A percentile compares a stretch with the other conserved stretches of the same genome.
Conservation (phyloP, 1,139 yeast genomes). For the Sugiyamaella castrensis region DNA sequence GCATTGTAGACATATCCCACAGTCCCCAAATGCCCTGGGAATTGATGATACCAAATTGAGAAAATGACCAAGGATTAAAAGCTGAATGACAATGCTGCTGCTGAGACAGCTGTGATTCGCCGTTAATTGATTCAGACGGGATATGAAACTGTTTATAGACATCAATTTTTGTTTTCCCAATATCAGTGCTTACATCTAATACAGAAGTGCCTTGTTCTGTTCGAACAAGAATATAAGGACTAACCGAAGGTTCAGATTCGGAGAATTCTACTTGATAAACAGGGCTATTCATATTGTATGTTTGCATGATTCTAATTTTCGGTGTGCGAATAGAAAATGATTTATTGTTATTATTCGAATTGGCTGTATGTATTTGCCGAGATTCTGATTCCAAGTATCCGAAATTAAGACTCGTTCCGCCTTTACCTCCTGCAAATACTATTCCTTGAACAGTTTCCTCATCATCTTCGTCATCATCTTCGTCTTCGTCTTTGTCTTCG, state of each 20-base stretch:
- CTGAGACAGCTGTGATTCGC: neutral
- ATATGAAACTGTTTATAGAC: constrained; percentile 10
- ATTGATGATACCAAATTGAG: constrained; percentile 20
- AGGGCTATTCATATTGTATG: constrained; percentile 17
- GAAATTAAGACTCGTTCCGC: constrained; percentile 1
- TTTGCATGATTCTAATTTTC: constrained; percentile 1
- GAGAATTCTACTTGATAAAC: constrained; percentile 23
- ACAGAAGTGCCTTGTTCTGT: constrained; percentile 19
- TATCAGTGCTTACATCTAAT: constrained; percentile 2
- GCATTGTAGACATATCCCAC: constrained; percentile 12
- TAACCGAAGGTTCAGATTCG: constrained; percentile 17
- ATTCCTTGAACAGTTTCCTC: constrained; percentile 5
- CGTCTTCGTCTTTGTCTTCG: neutral
- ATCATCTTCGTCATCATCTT: neutral
- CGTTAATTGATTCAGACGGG: constrained; percentile 1
- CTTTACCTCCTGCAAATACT: constrained; percentile 9
- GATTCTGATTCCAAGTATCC: constrained; percentile 9
- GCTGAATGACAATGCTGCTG: constrained; percentile 14
- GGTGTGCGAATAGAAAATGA: constrained; percentile 1
- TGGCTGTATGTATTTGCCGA: too few relatives aligned
- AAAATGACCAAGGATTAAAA: constrained; percentile 23
- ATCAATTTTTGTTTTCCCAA: neutral
- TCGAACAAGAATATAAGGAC: constrained; percentile 22
- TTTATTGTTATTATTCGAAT: constrained; percentile 15
- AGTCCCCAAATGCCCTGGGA: constrained; percentile 23